Conservation (phyloP, 2,329 filamentous ascomycete genomes). For the Orbilia brochopaga region DNA sequence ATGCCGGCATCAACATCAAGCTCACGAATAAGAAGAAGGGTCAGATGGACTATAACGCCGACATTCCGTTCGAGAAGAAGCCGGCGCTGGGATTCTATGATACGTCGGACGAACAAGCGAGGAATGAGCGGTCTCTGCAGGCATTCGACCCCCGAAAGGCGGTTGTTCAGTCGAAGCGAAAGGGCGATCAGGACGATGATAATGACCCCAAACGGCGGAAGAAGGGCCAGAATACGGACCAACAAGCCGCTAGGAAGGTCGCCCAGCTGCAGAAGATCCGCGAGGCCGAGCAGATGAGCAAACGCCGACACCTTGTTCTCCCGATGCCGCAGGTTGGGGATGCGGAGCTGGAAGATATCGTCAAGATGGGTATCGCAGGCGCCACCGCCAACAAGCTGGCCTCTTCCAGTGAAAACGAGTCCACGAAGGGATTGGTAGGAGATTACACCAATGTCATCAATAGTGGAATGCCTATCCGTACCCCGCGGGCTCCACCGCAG, state of each 20-base stretch:
- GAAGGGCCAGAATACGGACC: conserved; percentile 76
- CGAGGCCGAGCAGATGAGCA: conserved; percentile 96
- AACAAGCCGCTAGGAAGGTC: conserved; percentile 84
- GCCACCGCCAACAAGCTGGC: conserved; percentile 80
- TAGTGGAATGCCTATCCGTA: conserved; percentile 83
- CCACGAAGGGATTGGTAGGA: conserved; percentile 82
- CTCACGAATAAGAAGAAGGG: conserved; percentile 88
- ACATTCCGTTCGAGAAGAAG: conserved; percentile 96
- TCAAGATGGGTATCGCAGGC: conserved; percentile 96
- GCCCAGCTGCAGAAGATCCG: conserved; percentile 93
- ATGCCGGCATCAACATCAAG: conserved; percentile 97
- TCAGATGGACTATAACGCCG: conserved; percentile 99
- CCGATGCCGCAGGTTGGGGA: conserved; percentile 92
- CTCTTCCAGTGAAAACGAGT: conserved; percentile 78
- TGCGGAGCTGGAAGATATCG: conserved; percentile 91
- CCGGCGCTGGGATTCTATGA: conserved; percentile 90
- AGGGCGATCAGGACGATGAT: conserved; percentile 86
- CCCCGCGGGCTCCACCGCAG: conserved; percentile 85
- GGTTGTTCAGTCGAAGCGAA: conserved; percentile 85
- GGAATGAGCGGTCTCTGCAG: conserved; percentile 82
- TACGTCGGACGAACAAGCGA: conserved; percentile 77
- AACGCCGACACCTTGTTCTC: conserved; percentile 79
- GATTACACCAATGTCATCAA: conserved; percentile 79
- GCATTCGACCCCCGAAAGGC: conserved; percentile 92
- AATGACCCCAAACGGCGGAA: conserved; percentile 65